Base-by-base conservation (phyloP, 2,329 filamentous ascomycete genomes). In the Phialemonium atrogriseum region DNA sequence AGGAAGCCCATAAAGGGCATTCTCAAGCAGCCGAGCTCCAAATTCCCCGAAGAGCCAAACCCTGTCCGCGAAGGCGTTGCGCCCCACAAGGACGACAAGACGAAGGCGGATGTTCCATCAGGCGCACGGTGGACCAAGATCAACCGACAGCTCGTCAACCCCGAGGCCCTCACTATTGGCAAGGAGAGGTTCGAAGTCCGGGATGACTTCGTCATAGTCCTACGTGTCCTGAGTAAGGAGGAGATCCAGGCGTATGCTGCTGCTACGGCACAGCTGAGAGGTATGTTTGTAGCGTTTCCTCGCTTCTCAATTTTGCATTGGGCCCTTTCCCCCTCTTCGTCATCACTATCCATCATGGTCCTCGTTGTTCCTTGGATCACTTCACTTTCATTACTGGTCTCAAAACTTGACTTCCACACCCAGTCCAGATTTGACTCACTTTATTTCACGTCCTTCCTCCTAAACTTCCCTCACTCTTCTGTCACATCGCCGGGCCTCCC, bases 121-220 rank as follows among this genome's bases (percentile, higher is more conserved):
- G 84, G 82, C 35, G 88, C 88, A 20, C 75, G 86, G 33, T 95
- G 88, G 88, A 95, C 88, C 27, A 94, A 91, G 62, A 88, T 96
- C 50, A 84, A 82, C 51, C 77, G 88, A 35, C 78, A 81, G 43
- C 71, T 94, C 34, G 88, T 96, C 47, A 95, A 93, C 45, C 87
- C 88, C 0, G 83, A 89, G 45, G 87, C 88, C 1, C 62, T 96
- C 27, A 82, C 84, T 36, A 72, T 84, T 39, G 83, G 84, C n/a
- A 84, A 91, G 47, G 88, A 95, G 60, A 72, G 89, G 18, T 96
- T 83, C 44, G 89, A 96, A 57, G 84, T 93, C 46, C 75, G 87
- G n/a, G 75, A 87, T 37, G 87, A 94, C 49, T 93, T 87, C 55
- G 87, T 96, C 37, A 94, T 95, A 54, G 87, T 95, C 3, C 66